Base-by-base conservation (phyloP, 176 grass and related monocot genomes). In the Oryza glaberrima region DNA sequence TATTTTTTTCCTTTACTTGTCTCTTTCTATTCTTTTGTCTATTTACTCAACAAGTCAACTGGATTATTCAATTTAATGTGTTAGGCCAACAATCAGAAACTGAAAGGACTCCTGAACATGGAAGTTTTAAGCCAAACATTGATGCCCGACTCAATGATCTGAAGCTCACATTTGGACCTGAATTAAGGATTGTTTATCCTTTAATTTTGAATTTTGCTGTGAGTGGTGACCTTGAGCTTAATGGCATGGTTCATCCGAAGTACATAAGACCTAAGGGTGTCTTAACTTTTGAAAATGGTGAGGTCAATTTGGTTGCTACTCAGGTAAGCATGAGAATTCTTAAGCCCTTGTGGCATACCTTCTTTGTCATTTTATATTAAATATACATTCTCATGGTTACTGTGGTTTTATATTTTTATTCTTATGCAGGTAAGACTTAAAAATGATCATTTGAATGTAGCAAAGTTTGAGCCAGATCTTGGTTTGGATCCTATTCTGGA, bases 401-500 rank as follows among this genome's bases (percentile, higher is more conserved):
- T 16, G 83, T 70, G 70, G 20, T 34, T 80, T 78, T 28, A 70
- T 66, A 52, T 76, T 82, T 85, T 47, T 63, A 16, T 75, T 40
- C 75, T 86, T 47, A 81, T 87, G 82, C 91, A 98, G 96, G 91
- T 88, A 75, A 92, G 96, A 87, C 91, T 98, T 78, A 98, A 98
- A 90, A 89, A 85, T 34, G 93, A 98, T 49, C 93, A 98, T 92
- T 91, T 95, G 77, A 94, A 98, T 90, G 83, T 89, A 52, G 93
- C 96, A 36, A 98, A 98, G 78, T 98, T 98, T 83, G 96, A 98
- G 72, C 91, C 96, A n/a, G 96, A 98, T 89, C 90, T 98, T 89
- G 96, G 96, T 85, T 90, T 98, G 72, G 96, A 98, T 88, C 93
- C 96, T 79, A 87, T 87, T 83, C 88, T 98, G 45, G 96, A 98